Percentiles rank a stretch among this genome's conserved stretches.
Evolutionary conservation across 805 yeast genomes (phyloP).

Genomic region (Candida ovalis): DNA sequence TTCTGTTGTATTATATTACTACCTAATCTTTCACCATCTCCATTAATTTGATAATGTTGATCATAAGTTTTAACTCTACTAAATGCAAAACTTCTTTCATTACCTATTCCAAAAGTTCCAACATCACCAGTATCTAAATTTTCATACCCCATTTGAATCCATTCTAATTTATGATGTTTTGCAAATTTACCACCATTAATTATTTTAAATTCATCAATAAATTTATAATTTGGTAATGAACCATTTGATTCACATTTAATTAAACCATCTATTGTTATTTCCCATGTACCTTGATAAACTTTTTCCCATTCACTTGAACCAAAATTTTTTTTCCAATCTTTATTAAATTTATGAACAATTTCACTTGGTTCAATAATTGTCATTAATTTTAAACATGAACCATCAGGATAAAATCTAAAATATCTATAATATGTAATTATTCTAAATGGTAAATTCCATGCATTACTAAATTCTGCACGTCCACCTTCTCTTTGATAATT

Average conservation of each 20-base stretch:
- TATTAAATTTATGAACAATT: conserved; percentile 55
- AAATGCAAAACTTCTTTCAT: conserved; percentile 79
- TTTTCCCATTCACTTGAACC: conserved; percentile 29
- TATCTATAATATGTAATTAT: conserved; percentile 88
- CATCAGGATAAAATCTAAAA: conserved; percentile 74
- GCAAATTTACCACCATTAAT: conserved; percentile 52
- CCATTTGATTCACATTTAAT: conserved; percentile 54
- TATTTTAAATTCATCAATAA: conserved; percentile 60
- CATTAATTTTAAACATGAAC: conserved; percentile 64
- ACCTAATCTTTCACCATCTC: background rate
- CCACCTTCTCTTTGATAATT: conserved; percentile 85
- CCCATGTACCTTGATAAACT: conserved; percentile 54
- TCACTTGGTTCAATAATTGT: conserved; percentile 67
- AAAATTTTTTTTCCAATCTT: conserved; percentile 25
- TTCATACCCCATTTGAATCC: conserved; percentile 62
- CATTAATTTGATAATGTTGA: background rate
- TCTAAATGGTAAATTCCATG: conserved; percentile 73
- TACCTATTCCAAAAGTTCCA: conserved; percentile 47
- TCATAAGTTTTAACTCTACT: conserved; percentile 47
- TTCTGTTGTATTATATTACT: background rate
- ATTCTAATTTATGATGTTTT: conserved; percentile 65
- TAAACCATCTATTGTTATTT: conserved; percentile 47
- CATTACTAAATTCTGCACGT: conserved; percentile 55
- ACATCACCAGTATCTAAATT: conserved; percentile 14
- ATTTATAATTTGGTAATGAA: conserved; percentile 54